Conservation (phyloP, 495 filamentous ascomycete genomes). For the Cercophora newfieldiana region DNA sequence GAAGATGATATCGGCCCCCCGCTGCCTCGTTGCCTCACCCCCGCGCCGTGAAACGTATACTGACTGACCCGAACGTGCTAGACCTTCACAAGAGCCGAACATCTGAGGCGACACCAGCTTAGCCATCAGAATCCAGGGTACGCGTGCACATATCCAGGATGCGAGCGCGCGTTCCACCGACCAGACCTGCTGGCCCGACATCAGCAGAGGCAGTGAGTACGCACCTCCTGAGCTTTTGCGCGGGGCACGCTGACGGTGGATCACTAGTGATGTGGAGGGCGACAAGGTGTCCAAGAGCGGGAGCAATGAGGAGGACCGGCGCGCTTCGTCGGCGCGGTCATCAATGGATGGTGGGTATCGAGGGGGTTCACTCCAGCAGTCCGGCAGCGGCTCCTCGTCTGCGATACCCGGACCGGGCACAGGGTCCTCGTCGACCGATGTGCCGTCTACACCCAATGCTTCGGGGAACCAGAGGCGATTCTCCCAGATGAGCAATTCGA, state of each 20-base stretch:
- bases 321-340: conserved; percentile 21
- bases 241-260: conserved; percentile 13
- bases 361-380: neutral
- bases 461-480: conserved; percentile 19
- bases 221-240: neutral
- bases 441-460: conserved; percentile 16
- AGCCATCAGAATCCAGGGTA: conserved; percentile 76
- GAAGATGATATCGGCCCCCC: neutral
- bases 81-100: conserved; percentile 85
- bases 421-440: conserved; percentile 1
- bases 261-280: conserved; percentile 39
- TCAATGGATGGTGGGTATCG: conserved; percentile 11
- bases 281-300: conserved; percentile 31
- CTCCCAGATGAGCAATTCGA: conserved; percentile 12
- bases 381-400: conserved; percentile 8
- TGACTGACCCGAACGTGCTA: too few species aligned
- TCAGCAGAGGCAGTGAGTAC: conserved; percentile 75
- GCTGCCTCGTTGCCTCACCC: conserved; percentile 16
- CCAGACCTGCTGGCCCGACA: conserved; percentile 78
- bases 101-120: conserved; percentile 82
- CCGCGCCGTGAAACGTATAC: conserved; percentile 21
- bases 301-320: conserved; percentile 22
- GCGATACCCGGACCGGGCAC: conserved; percentile 9
- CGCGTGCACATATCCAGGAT: conserved; percentile 64
- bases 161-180: conserved; percentile 65